phyloP scores from a whole-genome alignment of 305 asterid genomes.

The Solanum hybrid region DNA sequence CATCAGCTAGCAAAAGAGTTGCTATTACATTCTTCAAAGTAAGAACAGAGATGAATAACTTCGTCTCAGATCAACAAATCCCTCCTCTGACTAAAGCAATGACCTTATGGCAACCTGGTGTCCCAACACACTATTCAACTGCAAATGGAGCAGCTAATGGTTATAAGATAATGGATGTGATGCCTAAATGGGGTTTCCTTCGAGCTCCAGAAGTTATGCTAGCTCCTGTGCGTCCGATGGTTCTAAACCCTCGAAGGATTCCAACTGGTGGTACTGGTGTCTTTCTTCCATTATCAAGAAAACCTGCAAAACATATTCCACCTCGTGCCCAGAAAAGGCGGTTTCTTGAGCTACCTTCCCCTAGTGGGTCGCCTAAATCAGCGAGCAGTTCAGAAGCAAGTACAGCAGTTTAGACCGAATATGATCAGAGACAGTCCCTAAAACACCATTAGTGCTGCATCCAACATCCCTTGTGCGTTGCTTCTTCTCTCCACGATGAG shows the following conservation, averaged over 20 bases:
- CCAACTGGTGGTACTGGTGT: constrained; percentile 87
- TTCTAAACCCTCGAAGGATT: constrained; percentile 41
- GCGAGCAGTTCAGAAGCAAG: constrained; percentile 32
- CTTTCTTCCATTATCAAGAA: constrained; percentile 68
- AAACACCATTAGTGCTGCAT: constrained; percentile 14
- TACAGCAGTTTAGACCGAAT: not conserved
- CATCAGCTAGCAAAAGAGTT: constrained; percentile 70
- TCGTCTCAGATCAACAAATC: constrained; percentile 16
- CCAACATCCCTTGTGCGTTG: not conserved
- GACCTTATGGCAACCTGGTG: constrained; percentile 73
- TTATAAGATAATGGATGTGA: constrained; percentile 36
- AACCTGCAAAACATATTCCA: constrained; percentile 71
- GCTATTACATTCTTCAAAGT: constrained; percentile 75
- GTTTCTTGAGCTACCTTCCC: constrained; percentile 62
- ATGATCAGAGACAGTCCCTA: constrained; percentile 8
- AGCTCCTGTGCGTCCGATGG: constrained; percentile 60
- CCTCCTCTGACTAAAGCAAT: constrained; percentile 34
- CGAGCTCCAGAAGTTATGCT: constrained; percentile 65
- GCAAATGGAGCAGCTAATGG: constrained; percentile 22
- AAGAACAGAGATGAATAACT: constrained; percentile 34
- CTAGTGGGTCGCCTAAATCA: constrained; percentile 33
- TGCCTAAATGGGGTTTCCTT: constrained; percentile 70
- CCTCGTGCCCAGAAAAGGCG: constrained; percentile 85
- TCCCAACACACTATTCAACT: constrained; percentile 30
- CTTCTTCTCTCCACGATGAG: constrained; percentile 18